Evolutionary conservation across 345 rosid species (phyloP).

Genomic region (Gossypium ekmanianum): DNA sequence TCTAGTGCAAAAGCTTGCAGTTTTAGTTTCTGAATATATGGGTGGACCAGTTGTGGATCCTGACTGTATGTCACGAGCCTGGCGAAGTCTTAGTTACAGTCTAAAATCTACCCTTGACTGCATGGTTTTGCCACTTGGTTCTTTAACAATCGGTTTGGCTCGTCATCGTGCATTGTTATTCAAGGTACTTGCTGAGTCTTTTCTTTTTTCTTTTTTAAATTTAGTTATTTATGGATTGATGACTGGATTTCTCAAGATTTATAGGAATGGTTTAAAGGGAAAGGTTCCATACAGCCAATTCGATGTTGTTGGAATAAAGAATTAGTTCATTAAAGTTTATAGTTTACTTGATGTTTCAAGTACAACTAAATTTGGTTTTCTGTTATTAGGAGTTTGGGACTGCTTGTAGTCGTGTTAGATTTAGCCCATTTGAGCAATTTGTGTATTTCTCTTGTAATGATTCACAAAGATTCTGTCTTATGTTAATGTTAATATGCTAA

Average conservation of each 20-base stretch:
- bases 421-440: background rate
- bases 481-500: background rate
- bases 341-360: background rate
- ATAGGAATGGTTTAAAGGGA: background rate
- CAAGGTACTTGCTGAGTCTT: slow-evolving; percentile 49
- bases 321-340: background rate
- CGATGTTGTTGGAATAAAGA: background rate
- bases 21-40: slow-evolving; percentile 84
- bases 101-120: slow-evolving; percentile 72
- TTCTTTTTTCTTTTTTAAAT: background rate
- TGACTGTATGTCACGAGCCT: slow-evolving; percentile 61
- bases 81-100: slow-evolving; percentile 71
- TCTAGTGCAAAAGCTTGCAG: slow-evolving; percentile 62
- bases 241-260: slow-evolving; percentile 5
- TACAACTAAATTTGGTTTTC: background rate
- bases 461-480: background rate
- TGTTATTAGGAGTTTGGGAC: background rate
- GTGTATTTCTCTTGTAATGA: background rate
- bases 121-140: slow-evolving; percentile 90
- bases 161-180: slow-evolving; percentile 94
- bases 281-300: background rate
- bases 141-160: slow-evolving; percentile 85
- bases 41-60: slow-evolving; percentile 90
- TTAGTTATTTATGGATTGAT: background rate
- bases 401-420: background rate